Evolutionary conservation across 352 stramenopile genomes (phyloP).

Genomic region (Phytophthora pisi): DNA sequence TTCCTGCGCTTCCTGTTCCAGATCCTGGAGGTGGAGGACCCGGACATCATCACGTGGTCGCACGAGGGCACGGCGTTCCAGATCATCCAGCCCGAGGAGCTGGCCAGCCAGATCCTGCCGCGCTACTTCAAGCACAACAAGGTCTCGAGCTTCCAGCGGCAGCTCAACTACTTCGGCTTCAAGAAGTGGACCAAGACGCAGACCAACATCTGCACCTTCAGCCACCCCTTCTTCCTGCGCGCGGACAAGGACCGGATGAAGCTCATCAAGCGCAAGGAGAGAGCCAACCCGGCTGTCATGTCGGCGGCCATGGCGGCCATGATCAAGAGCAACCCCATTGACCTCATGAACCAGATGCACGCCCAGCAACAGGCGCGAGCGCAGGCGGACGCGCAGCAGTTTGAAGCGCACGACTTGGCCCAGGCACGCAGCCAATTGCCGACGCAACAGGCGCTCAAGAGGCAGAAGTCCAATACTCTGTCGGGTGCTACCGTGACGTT

Average conservation of each 20-base stretch:
- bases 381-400: conserved; percentile 11
- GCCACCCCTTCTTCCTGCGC: conserved; percentile 68
- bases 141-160: conserved; percentile 77
- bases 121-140: conserved; percentile 87
- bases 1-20: conserved; percentile 74
- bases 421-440: conserved; percentile 28
- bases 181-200: conserved; percentile 87
- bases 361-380: conserved; percentile 14
- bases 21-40: conserved; percentile 71
- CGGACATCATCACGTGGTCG: conserved; percentile 63
- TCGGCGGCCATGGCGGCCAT: conserved; percentile 17
- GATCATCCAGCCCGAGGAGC: conserved; percentile 65
- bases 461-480: conserved; percentile 46
- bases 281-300: conserved; percentile 28
- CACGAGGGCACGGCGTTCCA: conserved; percentile 76
- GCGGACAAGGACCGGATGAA: conserved; percentile 72
- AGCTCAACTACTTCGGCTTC: conserved; percentile 85
- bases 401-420: conserved; percentile 30
- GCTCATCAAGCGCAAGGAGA: conserved; percentile 77
- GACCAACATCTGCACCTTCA: conserved; percentile 78
- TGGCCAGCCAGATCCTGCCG: conserved; percentile 61
- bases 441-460: conserved; percentile 40
- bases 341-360: conserved; percentile 21
- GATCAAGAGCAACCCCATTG: conserved; percentile 27
- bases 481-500: conserved; percentile 34